phyloP scores from a whole-genome alignment of 768 basidiomycete genomes.

The Pilatotrama ljubarskyi region DNA sequence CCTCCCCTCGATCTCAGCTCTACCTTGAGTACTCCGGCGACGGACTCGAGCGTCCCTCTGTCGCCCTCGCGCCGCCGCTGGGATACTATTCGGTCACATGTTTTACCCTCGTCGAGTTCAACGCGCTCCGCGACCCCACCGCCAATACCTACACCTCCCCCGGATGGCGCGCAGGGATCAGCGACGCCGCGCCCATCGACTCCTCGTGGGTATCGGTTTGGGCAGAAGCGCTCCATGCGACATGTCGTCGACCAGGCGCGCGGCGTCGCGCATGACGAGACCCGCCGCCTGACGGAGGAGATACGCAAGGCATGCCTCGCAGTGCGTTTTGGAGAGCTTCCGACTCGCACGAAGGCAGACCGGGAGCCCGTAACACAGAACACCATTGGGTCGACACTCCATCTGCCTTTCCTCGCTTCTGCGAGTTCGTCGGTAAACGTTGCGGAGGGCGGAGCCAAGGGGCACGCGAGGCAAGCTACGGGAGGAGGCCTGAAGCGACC shows the following conservation, averaged over 20 bases:
- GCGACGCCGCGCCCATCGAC: constrained; percentile 26
- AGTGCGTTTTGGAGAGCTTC: constrained; percentile 47
- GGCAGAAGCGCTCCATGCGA: constrained; percentile 26
- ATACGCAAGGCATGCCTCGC: constrained; percentile 56
- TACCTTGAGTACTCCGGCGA: neutral
- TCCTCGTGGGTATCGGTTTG: constrained; percentile 26
- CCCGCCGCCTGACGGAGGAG: constrained; percentile 53
- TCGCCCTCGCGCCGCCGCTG: constrained; percentile 29
- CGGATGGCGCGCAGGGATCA: neutral
- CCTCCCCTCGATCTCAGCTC: constrained; percentile 22
- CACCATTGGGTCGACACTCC: constrained; percentile 37
- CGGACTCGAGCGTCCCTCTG: constrained; percentile 7
- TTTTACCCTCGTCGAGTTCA: constrained; percentile 22
- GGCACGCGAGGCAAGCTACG: constrained; percentile 30
- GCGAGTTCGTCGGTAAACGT: constrained; percentile 21
- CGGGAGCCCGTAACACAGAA: constrained; percentile 30
- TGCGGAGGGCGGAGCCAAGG: constrained; percentile 7
- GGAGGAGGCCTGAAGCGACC: constrained; percentile 43
- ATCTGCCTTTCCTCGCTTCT: constrained; percentile 30
- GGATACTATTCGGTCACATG: constrained; percentile 31
- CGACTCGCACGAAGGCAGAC: constrained; percentile 33
- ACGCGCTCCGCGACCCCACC: constrained; percentile 6
- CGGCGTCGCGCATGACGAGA: constrained; percentile 50
- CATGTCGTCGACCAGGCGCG: constrained; percentile 68
- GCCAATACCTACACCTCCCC: constrained; percentile 7